Evolutionary conservation across 2,329 filamentous ascomycete species (phyloP).

Genomic region (Fusarium sp.): DNA sequence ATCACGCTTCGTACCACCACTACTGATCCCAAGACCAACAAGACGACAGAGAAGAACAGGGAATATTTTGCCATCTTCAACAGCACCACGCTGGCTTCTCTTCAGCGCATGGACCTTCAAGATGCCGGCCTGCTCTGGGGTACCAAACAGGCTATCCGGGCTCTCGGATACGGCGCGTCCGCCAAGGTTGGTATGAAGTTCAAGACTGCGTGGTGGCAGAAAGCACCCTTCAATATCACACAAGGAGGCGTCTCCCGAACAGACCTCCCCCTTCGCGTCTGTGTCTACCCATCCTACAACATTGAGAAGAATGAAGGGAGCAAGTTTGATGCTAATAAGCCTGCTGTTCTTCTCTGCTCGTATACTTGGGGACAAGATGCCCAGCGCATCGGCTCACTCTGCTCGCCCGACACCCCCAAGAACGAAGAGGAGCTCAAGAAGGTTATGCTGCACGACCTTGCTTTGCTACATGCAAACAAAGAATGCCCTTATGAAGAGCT

Average conservation of each 20-base stretch:
- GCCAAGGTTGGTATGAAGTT: constrained; percentile 55
- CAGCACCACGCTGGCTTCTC: constrained; percentile 31
- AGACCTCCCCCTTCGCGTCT: constrained; percentile 52
- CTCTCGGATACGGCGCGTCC: constrained; percentile 50
- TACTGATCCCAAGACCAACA: neutral
- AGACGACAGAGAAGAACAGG: neutral
- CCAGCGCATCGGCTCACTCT: constrained; percentile 32
- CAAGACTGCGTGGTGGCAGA: constrained; percentile 49
- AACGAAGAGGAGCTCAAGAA: constrained; percentile 29
- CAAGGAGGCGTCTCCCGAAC: constrained; percentile 34
- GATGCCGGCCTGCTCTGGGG: constrained; percentile 49
- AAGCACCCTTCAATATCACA: constrained; percentile 14
- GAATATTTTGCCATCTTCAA: constrained; percentile 44
- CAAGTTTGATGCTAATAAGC: constrained; percentile 10
- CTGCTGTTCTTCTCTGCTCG: constrained; percentile 38
- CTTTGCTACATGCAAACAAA: constrained; percentile 26
- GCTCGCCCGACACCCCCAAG: constrained; percentile 21
- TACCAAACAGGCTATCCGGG: constrained; percentile 50
- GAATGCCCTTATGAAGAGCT: constrained; percentile 4
- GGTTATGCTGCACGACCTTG: constrained; percentile 35
- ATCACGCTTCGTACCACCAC: constrained; percentile 26
- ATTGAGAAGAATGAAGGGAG: constrained; percentile 14
- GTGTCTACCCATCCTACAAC: constrained; percentile 54
- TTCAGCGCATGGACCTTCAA: constrained; percentile 40
- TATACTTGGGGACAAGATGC: constrained; percentile 45